A percentile compares a stretch with the other conserved stretches of the same genome.
These are phyloP conservation scores for Penicillium crustosum DNA, from an alignment of 2,329 filamentous ascomycete genomes.

Conservation along the genomic window DNA sequence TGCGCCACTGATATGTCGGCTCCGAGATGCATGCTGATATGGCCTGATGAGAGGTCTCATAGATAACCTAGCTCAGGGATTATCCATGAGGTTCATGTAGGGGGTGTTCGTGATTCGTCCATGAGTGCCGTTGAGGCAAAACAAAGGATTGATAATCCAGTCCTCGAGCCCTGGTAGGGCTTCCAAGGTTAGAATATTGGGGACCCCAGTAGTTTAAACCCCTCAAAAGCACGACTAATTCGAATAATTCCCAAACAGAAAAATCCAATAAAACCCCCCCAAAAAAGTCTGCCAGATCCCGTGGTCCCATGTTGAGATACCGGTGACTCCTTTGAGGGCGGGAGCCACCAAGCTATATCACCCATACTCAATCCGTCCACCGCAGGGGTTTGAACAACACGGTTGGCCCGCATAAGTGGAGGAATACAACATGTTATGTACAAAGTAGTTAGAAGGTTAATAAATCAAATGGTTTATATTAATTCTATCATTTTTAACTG, in stretches of 20 bases:
- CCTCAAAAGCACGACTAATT: background rate
- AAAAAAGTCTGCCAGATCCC: constrained; percentile 14
- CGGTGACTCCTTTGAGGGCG: constrained; percentile 27
- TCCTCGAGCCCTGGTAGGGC: no score
- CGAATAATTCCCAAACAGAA: background rate
- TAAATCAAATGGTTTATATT: background rate
- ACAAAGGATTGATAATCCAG: background rate
- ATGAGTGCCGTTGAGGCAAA: background rate
- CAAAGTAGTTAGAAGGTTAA: background rate
- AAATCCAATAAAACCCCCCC: no score
- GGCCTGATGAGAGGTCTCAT: constrained; percentile 4
- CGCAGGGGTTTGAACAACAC: constrained; percentile 4
- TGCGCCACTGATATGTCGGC: background rate
- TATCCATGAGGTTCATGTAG: background rate
- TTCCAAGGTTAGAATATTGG: background rate
- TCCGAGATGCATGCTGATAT: background rate
- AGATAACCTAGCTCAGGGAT: background rate
- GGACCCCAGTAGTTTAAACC: background rate
- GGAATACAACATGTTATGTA: background rate
- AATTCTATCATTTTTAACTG: background rate
- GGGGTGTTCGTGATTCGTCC: background rate
- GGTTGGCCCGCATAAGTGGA: background rate
- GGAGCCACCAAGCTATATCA: constrained; percentile 12
- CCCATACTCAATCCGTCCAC: constrained; percentile 20
- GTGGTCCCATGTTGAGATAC: constrained; percentile 9